A percentile compares a stretch with the other conserved stretches of the same genome.
These are phyloP conservation scores for Hyphochytrium catenoides DNA, from an alignment of 352 stramenopile genomes.

Conservation along the genomic window DNA sequence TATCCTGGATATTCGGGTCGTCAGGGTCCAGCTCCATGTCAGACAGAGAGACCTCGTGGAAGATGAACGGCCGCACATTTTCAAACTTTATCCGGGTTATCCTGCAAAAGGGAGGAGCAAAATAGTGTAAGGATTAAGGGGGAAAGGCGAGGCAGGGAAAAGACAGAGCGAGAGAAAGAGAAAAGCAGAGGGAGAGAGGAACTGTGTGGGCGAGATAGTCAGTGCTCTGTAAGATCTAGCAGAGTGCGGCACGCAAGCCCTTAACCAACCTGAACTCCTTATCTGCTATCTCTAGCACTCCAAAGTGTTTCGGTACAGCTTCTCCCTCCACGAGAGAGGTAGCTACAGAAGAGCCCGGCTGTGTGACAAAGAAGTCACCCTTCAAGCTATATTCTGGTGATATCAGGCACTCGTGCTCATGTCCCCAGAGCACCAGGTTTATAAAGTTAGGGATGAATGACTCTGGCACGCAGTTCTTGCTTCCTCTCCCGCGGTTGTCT, in stretches of 20 bases:
- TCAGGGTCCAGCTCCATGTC: slow-evolving; percentile 70
- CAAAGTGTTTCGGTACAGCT: slow-evolving; percentile 52
- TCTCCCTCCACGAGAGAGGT: slow-evolving; percentile 78
- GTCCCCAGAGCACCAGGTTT: slow-evolving; percentile 87
- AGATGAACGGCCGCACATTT: slow-evolving; percentile 77
- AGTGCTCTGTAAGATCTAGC: no score
- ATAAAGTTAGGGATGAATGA: slow-evolving; percentile 96
- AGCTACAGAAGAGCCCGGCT: slow-evolving; percentile 86
- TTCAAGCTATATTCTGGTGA: slow-evolving; percentile 75
- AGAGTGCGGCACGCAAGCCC: no score
- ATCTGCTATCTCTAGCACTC: slow-evolving; percentile 58
- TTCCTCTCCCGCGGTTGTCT: slow-evolving; percentile 62
- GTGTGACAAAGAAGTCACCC: slow-evolving; percentile 85
- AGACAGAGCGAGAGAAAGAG: no score
- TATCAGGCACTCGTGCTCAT: slow-evolving; percentile 95
- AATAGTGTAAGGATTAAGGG: no score
- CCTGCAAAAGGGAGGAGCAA: no score
- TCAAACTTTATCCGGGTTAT: no score
- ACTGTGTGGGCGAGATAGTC: no score
- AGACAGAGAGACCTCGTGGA: slow-evolving; percentile 63
- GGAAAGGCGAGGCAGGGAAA: no score
- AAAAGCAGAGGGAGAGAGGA: no score
- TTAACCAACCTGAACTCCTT: slow-evolving; percentile 67
- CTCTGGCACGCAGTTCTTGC: slow-evolving; percentile 92
- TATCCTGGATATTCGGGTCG: slow-evolving; percentile 48